phyloP scores from a whole-genome alignment of 106 monocot species.

The Dendrobium catenatum region DNA sequence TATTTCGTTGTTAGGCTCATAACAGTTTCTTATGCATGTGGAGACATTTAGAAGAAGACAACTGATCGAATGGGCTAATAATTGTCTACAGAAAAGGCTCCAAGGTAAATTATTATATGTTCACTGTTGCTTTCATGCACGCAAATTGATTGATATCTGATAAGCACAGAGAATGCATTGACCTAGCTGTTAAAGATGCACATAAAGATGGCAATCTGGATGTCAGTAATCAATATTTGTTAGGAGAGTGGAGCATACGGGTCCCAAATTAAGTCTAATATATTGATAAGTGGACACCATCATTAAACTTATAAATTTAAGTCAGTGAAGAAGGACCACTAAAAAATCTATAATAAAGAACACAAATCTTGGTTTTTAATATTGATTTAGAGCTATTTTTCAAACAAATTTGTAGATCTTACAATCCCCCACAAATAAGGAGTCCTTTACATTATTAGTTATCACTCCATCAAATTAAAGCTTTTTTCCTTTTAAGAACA shows the following conservation, averaged over 20 bases:
- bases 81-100: not conserved
- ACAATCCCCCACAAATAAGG: too few relatives aligned
- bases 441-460: not conserved
- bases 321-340: too few relatives aligned
- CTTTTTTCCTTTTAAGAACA: too few relatives aligned
- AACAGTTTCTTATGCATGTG: too few relatives aligned
- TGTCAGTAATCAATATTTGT: not conserved
- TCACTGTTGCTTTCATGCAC: not conserved
- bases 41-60: not conserved
- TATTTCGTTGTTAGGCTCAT: too few relatives aligned
- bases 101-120: not conserved
- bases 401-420: not conserved
- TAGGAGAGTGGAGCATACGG: not conserved
- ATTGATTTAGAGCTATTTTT: not conserved
- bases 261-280: too few relatives aligned
- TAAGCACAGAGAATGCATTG: too few relatives aligned
- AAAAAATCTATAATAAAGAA: too few relatives aligned
- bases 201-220: not conserved
- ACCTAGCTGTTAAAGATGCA: not conserved
- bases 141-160: too few relatives aligned
- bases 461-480: not conserved
- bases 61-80: not conserved
- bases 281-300: too few relatives aligned
- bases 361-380: too few relatives aligned
- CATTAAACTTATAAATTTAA: too few relatives aligned